Conservation (phyloP, 2,329 filamentous ascomycete genomes). For the Cytospora leucostoma region DNA sequence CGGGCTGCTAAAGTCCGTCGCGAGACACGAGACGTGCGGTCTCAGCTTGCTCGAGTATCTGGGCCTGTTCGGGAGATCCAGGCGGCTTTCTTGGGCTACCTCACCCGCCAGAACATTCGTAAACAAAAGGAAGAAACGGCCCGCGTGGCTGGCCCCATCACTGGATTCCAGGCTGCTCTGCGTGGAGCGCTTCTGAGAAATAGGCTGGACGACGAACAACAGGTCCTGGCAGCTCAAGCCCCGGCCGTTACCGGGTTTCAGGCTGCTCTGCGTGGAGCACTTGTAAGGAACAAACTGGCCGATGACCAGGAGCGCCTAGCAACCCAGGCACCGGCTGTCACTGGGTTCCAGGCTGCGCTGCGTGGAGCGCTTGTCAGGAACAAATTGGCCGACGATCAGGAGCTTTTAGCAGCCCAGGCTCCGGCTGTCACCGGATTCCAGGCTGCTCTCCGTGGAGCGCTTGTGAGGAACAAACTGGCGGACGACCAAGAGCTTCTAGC, state of each 20-base stretch:
- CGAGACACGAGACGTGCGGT: constrained; percentile 56
- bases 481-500: constrained; percentile 56
- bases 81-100: constrained; percentile 65
- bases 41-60: constrained; percentile 62
- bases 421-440: constrained; percentile 60
- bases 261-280: constrained; percentile 66
- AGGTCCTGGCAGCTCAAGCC: constrained; percentile 53
- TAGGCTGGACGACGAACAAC: constrained; percentile 55
- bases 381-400: constrained; percentile 55
- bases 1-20: constrained; percentile 66
- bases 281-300: constrained; percentile 59
- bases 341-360: constrained; percentile 61
- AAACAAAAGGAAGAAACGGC: constrained; percentile 59
- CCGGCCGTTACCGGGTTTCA: constrained; percentile 60
- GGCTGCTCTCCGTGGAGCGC: constrained; percentile 66
- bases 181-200: constrained; percentile 67
- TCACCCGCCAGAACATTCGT: constrained; percentile 60
- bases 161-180: constrained; percentile 61
- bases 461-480: constrained; percentile 59
- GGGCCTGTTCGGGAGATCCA: constrained; percentile 68
- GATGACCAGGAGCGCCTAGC: constrained; percentile 56
- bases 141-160: constrained; percentile 53
- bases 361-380: constrained; percentile 67
- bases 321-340: constrained; percentile 51
- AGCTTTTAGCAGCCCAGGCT: constrained; percentile 53